Conservation (phyloP, 2,329 filamentous ascomycete species). For the Dactylellina cionopaga region DNA sequence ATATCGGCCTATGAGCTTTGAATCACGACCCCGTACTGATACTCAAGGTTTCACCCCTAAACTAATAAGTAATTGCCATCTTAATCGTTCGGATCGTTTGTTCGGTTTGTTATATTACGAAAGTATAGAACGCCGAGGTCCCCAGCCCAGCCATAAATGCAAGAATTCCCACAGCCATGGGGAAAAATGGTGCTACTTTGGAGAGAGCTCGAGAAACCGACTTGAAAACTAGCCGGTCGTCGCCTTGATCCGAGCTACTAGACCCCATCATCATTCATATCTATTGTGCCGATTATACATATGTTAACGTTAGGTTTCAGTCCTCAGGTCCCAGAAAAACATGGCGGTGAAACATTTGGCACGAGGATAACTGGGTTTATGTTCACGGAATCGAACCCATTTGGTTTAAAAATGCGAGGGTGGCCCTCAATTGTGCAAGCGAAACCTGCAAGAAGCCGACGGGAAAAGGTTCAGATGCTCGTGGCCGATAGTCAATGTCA, state of each 20-base stretch:
- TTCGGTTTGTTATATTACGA: too few species aligned
- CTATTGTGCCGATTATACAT: too few species aligned
- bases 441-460: constrained; percentile 38
- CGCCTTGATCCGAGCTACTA: constrained; percentile 26
- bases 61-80: constrained; percentile 9
- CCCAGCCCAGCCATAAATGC: constrained; percentile 20
- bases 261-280: neutral
- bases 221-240: constrained; percentile 13
- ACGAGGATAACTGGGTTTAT: neutral
- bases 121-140: constrained; percentile 38
- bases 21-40: constrained; percentile 15
- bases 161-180: neutral
- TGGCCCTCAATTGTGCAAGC: constrained; percentile 21
- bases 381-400: constrained; percentile 21
- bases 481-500: too few species aligned
- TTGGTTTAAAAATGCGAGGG: constrained; percentile 7
- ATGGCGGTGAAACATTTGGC: constrained; percentile 36
- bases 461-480: constrained; percentile 30
- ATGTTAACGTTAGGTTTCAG: constrained; percentile 30
- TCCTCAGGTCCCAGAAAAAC: constrained; percentile 8
- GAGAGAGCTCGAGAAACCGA: constrained; percentile 23
- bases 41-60: constrained; percentile 30
- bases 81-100: neutral
- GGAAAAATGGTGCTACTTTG: constrained; percentile 11
- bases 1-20: constrained; percentile 7